Percentiles rank a stretch among this genome's conserved stretches.
phyloP scores from a whole-genome alignment of 192 early-diverging fungal species.

The Coemansia sp. region DNA sequence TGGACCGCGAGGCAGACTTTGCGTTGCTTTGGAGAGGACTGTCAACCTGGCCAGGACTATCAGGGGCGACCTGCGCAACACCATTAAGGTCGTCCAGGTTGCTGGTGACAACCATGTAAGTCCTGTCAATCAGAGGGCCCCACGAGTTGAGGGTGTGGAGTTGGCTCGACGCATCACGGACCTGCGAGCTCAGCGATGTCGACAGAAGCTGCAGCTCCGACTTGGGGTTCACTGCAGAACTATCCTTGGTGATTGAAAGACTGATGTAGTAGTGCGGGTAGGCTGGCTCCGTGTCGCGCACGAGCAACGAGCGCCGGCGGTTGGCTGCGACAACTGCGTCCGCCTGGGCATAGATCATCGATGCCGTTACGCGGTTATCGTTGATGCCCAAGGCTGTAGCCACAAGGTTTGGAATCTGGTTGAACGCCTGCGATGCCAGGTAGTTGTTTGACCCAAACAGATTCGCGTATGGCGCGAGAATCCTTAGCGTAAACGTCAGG shows the following conservation, averaged over 20 bases:
- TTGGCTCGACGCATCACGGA: conserved; percentile 35
- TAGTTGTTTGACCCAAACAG: conserved; percentile 52
- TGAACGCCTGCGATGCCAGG: conserved; percentile 48
- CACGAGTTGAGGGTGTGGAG: conserved; percentile 37
- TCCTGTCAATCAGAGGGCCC: conserved; percentile 33
- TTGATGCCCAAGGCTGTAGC: conserved; percentile 39
- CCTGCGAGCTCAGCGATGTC: conserved; percentile 31
- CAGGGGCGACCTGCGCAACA: conserved; percentile 36
- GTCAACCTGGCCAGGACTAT: conserved; percentile 46
- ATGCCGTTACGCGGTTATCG: conserved; percentile 38
- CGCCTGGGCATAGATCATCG: conserved; percentile 33
- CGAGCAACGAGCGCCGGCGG: conserved; percentile 10
- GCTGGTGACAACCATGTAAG: conserved; percentile 38
- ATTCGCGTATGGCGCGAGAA: conserved; percentile 47
- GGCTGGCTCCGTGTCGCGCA: conserved; percentile 9
- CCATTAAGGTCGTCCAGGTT: conserved; percentile 35
- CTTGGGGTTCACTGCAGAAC: conserved; percentile 35
- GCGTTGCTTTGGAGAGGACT: conserved; percentile 38
- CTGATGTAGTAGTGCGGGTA: conserved; percentile 48
- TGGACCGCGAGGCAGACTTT: conserved; percentile 42
- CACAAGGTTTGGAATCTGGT: conserved; percentile 33
- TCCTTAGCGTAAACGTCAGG: conserved; percentile 41
- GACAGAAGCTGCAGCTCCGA: conserved; percentile 41
- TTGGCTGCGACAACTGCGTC: conserved; percentile 18
- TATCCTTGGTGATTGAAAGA: conserved; percentile 40